Base-by-base conservation (phyloP, 2,329 filamentous ascomycete genomes). In the Clonostachys chloroleuca region DNA sequence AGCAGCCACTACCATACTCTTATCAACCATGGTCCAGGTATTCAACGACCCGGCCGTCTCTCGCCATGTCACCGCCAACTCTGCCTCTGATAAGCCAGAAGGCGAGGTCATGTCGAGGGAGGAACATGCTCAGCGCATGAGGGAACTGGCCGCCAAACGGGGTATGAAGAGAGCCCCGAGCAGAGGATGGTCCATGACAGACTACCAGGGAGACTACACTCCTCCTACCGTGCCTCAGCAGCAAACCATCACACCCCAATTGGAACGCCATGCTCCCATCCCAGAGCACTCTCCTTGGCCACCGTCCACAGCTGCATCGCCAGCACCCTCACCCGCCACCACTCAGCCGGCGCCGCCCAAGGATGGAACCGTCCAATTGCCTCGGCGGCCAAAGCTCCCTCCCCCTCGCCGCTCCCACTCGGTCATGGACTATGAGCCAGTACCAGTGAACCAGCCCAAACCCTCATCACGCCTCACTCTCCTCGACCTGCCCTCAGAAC, bases 391-490 rank as follows among this genome's bases (percentile, higher is more conserved):
- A 18, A 67, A 66, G 46, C 58, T 77, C 34, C 68, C 70, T 10
- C 65, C 71, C 14, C 77, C 77, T 12, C 75, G 73, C 20, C 72
- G 79, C 30, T 82, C 79, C 12, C 80, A 81, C 60, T 82, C 79
- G 9, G 75, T 81, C n/a, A 81, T 75, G 58, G 77, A 81, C 61
- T 75, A 77, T 47, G 78, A 81, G 58, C 79, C 79, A 1, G 42
- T 56, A 14, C 59, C 63, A 9, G 57, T 73, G 9, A 68, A 72
- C 47, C 74, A 70, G 44, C 75, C 78, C 44, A 66, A 62, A 44
- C 74, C 74, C 2, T 72, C 75, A 6, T 56, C 65, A 43, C 64
- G 64, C 46, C 64, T 78, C 43, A 69, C 68, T 14, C 64, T 84
- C 8, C 57, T 70, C 36, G 73, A 79, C 45, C 69, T 85, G 3